These are phyloP conservation scores for Coniosporium apollinis DNA, from an alignment of 495 filamentous ascomycete species.

Conservation along the genomic window DNA sequence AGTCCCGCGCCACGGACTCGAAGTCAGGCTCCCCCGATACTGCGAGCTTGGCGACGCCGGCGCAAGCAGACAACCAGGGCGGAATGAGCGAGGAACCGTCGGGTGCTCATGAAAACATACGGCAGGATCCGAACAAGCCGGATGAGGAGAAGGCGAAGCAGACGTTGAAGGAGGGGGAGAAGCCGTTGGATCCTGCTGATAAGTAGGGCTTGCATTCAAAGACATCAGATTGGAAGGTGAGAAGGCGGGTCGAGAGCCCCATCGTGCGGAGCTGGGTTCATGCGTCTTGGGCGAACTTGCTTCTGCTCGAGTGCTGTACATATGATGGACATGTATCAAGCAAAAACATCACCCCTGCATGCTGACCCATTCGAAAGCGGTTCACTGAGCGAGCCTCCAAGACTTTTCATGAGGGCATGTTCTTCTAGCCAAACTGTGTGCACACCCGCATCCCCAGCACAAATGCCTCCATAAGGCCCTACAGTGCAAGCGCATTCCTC, in stretches of 20 bases:
- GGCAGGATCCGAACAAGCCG: not conserved
- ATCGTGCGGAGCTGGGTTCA: too few relatives aligned
- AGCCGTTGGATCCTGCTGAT: conserved; percentile 1
- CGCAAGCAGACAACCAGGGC: not conserved
- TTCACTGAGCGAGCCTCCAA: too few relatives aligned
- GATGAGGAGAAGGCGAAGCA: not conserved
- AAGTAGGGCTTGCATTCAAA: conserved; percentile 1
- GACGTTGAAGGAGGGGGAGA: not conserved
- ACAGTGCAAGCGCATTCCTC: too few relatives aligned
- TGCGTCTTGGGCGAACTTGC: too few relatives aligned
- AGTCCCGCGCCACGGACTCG: not conserved
- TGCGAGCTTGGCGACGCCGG: not conserved
- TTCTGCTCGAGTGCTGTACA: too few relatives aligned
- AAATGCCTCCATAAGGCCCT: too few relatives aligned
- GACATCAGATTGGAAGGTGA: not conserved
- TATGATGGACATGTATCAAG: too few relatives aligned
- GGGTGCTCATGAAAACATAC: not conserved
- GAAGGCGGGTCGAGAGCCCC: not conserved
- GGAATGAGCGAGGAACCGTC: not conserved
- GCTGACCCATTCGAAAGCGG: too few relatives aligned
- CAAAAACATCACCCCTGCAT: too few relatives aligned
- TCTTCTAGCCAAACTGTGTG: too few relatives aligned
- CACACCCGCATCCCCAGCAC: too few relatives aligned
- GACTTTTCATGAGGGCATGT: too few relatives aligned
- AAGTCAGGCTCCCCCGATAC: not conserved